phyloP scores from a whole-genome alignment of 352 stramenopile species.

The Globisporangium viniferum region DNA sequence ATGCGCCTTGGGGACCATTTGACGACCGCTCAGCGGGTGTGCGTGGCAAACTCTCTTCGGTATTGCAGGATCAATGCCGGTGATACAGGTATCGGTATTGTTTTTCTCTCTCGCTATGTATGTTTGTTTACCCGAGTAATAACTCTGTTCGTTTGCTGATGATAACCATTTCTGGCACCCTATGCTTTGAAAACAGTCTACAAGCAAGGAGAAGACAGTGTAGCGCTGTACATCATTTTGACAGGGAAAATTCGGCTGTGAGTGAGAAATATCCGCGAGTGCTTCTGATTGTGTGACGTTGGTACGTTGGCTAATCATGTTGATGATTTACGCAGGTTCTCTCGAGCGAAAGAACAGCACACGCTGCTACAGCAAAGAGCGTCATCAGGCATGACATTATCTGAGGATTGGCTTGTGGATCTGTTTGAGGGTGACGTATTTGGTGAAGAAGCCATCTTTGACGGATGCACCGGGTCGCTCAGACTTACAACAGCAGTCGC shows the following conservation, averaged over 20 bases:
- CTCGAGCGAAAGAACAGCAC: slow-evolving; percentile 6
- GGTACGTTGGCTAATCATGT: neutral
- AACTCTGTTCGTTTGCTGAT: neutral
- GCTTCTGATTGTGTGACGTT: neutral
- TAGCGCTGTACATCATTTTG: slow-evolving; percentile 31
- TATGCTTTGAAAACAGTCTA: slow-evolving; percentile 21
- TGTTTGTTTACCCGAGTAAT: neutral
- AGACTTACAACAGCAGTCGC: slow-evolving; percentile 26
- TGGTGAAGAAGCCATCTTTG: slow-evolving; percentile 33
- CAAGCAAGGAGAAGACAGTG: slow-evolving; percentile 25
- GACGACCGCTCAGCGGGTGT: slow-evolving; percentile 20
- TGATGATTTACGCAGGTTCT: neutral
- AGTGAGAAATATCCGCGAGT: slow-evolving; percentile 1
- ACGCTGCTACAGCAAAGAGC: neutral
- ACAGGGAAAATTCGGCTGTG: slow-evolving; percentile 31
- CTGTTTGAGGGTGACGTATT: slow-evolving; percentile 40
- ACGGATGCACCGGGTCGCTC: slow-evolving; percentile 13
- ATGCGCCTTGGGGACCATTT: slow-evolving; percentile 25
- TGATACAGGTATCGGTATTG: slow-evolving; percentile 15
- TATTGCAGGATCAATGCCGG: slow-evolving; percentile 22
- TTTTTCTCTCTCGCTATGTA: neutral
- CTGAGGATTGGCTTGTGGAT: slow-evolving; percentile 22
- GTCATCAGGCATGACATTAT: neutral
- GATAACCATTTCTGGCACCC: neutral
- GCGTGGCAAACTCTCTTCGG: slow-evolving; percentile 22